Evolutionary conservation across 495 filamentous ascomycete genomes (phyloP).

Genomic region (Neurospora sp.): DNA sequence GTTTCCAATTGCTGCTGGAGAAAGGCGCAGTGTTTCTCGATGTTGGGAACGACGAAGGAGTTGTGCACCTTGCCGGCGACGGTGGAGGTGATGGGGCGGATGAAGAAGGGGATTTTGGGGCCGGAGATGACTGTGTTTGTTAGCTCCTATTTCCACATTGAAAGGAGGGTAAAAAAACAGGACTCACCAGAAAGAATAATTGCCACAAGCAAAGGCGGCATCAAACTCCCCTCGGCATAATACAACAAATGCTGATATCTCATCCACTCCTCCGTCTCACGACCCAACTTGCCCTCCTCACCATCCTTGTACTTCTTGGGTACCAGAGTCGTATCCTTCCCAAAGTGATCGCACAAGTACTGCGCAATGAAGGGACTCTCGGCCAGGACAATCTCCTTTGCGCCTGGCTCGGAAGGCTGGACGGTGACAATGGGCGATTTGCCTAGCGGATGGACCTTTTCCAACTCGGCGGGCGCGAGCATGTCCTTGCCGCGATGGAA

Average conservation of each 20-base stretch:
- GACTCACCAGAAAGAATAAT: constrained; percentile 13
- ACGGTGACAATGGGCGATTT: constrained; percentile 71
- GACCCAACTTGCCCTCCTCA: constrained; percentile 45
- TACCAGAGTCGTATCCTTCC: constrained; percentile 33
- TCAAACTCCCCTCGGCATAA: constrained; percentile 54
- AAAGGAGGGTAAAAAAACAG: no score
- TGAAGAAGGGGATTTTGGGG: constrained; percentile 68
- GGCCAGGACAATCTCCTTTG: constrained; percentile 51
- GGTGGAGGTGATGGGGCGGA: constrained; percentile 61
- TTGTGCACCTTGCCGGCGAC: constrained; percentile 53
- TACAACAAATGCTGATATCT: constrained; percentile 72
- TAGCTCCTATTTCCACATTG: neutral
- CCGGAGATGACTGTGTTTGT: constrained; percentile 37
- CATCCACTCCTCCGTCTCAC: constrained; percentile 67
- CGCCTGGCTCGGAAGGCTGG: constrained; percentile 19
- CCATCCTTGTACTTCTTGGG: constrained; percentile 53
- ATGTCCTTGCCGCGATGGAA: constrained; percentile 52
- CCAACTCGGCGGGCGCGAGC: constrained; percentile 61
- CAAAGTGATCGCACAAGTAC: constrained; percentile 69
- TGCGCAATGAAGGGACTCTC: constrained; percentile 74
- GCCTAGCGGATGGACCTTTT: constrained; percentile 72
- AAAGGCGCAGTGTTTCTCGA: constrained; percentile 57
- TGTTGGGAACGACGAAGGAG: constrained; percentile 51
- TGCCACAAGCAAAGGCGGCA: constrained; percentile 10
- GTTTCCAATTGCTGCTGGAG: constrained; percentile 61